Evolutionary conservation across 768 basidiomycete genomes (phyloP).

Genomic region (Mycena rebaudengoi): DNA sequence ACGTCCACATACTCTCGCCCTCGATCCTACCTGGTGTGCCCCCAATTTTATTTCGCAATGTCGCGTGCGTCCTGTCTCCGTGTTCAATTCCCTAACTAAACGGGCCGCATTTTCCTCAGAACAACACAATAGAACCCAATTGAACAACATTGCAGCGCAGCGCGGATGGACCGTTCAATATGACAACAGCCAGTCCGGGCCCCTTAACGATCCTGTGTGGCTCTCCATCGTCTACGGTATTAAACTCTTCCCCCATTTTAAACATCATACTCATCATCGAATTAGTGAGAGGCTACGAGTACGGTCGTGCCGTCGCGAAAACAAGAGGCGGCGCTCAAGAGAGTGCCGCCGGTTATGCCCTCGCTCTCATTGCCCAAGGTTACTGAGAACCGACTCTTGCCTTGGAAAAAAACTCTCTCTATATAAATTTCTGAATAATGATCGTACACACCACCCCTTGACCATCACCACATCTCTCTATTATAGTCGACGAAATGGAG

Average conservation of each 20-base stretch:
- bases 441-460: no score
- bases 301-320: conserved; percentile 29
- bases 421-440: background rate
- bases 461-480: no score
- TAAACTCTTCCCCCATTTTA: conserved; percentile 1
- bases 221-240: conserved; percentile 37
- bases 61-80: background rate
- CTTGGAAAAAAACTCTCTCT: no score
- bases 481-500: no score
- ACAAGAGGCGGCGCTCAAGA: conserved; percentile 34
- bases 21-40: background rate
- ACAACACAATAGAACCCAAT: conserved; percentile 20
- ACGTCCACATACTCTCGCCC: background rate
- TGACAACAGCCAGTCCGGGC: conserved; percentile 27
- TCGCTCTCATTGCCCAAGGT: background rate
- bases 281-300: conserved; percentile 32
- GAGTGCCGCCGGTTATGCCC: conserved; percentile 32
- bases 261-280: background rate
- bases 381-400: background rate
- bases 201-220: conserved; percentile 36
- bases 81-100: background rate
- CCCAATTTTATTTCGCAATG: background rate
- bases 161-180: conserved; percentile 13
- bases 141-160: conserved; percentile 28
- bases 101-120: background rate